phyloP scores from a whole-genome alignment of 78 protist genomes.

The Emiliania huxleyi region DNA sequence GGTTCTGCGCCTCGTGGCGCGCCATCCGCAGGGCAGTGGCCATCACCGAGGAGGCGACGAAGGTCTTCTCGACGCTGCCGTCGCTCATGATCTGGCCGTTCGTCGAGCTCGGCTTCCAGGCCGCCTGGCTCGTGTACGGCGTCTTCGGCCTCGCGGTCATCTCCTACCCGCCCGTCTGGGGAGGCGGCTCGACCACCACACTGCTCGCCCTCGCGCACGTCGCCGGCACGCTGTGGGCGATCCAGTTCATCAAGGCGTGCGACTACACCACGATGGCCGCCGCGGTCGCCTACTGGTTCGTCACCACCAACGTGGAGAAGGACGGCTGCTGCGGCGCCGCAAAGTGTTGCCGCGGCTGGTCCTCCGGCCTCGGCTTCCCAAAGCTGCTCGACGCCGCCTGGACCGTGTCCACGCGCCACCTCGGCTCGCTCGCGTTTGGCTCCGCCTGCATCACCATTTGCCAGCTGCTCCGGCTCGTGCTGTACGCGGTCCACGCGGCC shows the following conservation, averaged over 20 bases:
- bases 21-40: neutral
- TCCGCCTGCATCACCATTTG: neutral
- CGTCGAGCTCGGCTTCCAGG: neutral
- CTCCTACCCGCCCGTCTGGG: neutral
- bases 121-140: neutral
- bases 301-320: neutral
- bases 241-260: neutral
- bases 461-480: neutral
- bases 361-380: neutral
- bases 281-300: neutral
- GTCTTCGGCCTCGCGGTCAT: neutral
- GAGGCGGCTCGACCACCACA: neutral
- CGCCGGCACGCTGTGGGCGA: neutral
- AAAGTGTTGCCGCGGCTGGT: neutral
- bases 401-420: neutral
- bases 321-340: neutral
- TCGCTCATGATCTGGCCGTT: neutral
- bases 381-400: neutral
- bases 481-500: neutral
- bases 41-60: neutral
- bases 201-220: neutral
- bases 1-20: neutral
- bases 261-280: neutral
- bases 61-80: neutral
- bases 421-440: neutral